A percentile compares a stretch with the other conserved stretches of the same genome.
Conservation (phyloP, 2,329 filamentous ascomycete species). For the Aspergillus quadrilineatus region DNA sequence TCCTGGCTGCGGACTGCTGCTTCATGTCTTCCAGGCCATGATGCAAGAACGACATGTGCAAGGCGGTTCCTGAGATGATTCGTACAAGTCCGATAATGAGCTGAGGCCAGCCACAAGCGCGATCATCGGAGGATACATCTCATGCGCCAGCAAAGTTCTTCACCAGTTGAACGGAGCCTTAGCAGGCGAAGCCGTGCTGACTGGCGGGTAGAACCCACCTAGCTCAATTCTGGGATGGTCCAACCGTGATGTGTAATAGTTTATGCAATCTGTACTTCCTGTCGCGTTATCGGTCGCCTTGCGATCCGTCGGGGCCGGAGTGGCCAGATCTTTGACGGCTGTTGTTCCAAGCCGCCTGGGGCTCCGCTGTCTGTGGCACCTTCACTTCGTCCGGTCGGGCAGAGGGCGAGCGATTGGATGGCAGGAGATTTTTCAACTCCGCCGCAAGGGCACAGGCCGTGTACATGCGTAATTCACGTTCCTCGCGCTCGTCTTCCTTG, state of each 20-base stretch:
- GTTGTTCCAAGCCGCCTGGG: conserved; percentile 33
- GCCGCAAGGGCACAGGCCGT: conserved; percentile 47
- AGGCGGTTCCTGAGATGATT: conserved; percentile 12
- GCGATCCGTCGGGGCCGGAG: conserved; percentile 35
- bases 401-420: conserved; percentile 22
- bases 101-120: conserved; percentile 14
- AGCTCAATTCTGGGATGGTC: conserved; percentile 1
- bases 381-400: conserved; percentile 43
- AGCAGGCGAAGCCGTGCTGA: conserved; percentile 7
- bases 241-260: not conserved
- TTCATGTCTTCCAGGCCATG: not conserved
- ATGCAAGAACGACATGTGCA: not conserved
- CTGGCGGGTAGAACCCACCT: not conserved
- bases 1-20: conserved; percentile 1
- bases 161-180: not conserved
- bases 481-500: conserved; percentile 51
- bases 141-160: conserved; percentile 15
- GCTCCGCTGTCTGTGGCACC: conserved; percentile 37
- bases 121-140: conserved; percentile 12
- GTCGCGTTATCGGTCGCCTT: conserved; percentile 31
- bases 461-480: conserved; percentile 47
- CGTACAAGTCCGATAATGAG: conserved; percentile 15
- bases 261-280: not conserved
- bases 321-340: conserved; percentile 32
- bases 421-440: conserved; percentile 46